Conservation (phyloP, 306 rosid species). For the Gastrolobium bilobum region DNA sequence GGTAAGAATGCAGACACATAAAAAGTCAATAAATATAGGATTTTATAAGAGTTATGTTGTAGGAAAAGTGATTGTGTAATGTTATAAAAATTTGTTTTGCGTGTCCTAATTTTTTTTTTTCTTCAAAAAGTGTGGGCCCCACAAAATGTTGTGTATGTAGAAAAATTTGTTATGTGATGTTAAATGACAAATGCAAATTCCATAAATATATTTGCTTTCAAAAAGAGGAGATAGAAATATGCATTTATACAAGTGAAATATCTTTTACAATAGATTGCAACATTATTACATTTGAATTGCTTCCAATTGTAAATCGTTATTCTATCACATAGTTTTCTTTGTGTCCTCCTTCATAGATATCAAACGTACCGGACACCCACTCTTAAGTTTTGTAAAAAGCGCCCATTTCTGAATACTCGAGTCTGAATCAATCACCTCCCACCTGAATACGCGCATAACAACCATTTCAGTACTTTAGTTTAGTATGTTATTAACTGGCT, state of each 20-base stretch:
- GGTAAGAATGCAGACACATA: too few relatives aligned
- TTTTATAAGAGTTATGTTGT: too few relatives aligned
- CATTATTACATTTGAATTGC: background rate
- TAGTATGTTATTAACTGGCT: background rate
- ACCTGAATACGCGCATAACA: constrained; percentile 52
- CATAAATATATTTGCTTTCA: background rate
- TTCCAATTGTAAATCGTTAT: background rate
- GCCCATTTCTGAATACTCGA: constrained; percentile 83
- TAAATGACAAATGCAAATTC: too few relatives aligned
- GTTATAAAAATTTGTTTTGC: too few relatives aligned
- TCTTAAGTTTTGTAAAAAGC: constrained; percentile 71
- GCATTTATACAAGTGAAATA: background rate
- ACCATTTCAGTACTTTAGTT: background rate
- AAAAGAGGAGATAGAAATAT: background rate
- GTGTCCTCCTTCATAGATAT: constrained; percentile 39
- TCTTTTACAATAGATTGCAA: background rate
- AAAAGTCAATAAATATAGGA: too few relatives aligned
- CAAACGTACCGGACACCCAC: constrained; percentile 75
- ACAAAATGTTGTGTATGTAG: too few relatives aligned
- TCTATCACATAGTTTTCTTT: constrained; percentile 24
- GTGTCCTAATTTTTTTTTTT: too few relatives aligned
- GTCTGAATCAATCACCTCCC: constrained; percentile 77
- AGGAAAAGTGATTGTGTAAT: too few relatives aligned
- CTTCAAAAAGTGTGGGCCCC: too few relatives aligned
- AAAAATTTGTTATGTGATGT: too few relatives aligned